Conservation (phyloP, 1,284 basidiomycete genomes). For the Tylopilus orsonianus region DNA sequence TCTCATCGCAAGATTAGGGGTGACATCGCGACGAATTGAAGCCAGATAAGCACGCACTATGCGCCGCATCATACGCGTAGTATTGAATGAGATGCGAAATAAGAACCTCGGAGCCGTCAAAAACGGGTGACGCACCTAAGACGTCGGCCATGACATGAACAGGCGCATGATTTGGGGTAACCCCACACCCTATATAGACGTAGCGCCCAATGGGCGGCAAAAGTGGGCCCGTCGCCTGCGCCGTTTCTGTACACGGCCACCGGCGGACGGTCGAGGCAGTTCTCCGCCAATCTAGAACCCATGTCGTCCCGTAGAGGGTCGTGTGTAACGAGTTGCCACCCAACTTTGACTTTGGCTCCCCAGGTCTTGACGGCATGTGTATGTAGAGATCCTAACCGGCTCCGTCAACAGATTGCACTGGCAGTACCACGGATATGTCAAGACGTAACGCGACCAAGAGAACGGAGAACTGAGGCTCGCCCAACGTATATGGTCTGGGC, state of each 20-base stretch:
- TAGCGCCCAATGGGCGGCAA: too few relatives aligned
- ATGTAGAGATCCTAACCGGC: too few relatives aligned
- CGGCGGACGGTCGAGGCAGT: too few relatives aligned
- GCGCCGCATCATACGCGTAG: background rate
- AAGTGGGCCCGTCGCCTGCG: too few relatives aligned
- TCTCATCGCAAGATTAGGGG: background rate
- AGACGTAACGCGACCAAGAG: slow-evolving; percentile 6
- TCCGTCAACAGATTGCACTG: background rate
- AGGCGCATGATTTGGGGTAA: background rate
- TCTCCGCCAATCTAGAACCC: too few relatives aligned
- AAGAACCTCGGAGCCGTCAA: too few relatives aligned
- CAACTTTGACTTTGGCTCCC: background rate
- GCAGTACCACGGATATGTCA: too few relatives aligned
- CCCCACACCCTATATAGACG: background rate
- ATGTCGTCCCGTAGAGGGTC: background rate
- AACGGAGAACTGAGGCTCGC: too few relatives aligned
- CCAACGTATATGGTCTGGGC: too few relatives aligned
- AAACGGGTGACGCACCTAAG: too few relatives aligned
- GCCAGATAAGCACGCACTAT: background rate
- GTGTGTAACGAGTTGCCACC: background rate
- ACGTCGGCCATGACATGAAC: too few relatives aligned
- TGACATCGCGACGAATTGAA: background rate
- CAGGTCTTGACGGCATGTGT: slow-evolving; percentile 2
- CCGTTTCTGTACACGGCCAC: too few relatives aligned
- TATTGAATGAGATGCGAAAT: background rate